Percentiles rank a stretch among this genome's conserved stretches.
These are phyloP conservation scores for Tephrocybe sp. DNA, from an alignment of 768 basidiomycete species.

Conservation along the genomic window DNA sequence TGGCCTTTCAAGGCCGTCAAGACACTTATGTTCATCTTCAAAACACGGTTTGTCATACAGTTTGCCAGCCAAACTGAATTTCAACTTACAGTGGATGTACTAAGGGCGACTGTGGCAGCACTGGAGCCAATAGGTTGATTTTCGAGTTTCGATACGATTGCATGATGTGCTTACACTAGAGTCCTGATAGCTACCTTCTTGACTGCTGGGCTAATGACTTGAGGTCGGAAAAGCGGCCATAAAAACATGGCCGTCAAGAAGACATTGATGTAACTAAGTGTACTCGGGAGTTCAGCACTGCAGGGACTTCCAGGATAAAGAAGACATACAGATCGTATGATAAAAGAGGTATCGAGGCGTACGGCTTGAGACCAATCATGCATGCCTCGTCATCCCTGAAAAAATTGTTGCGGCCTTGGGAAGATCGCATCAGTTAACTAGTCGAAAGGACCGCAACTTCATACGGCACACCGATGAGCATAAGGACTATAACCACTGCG, in stretches of 20 bases:
- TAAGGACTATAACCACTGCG: slow-evolving; percentile 34
- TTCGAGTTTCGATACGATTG: not conserved
- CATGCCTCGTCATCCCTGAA: slow-evolving; percentile 39
- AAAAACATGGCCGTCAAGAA: slow-evolving; percentile 42
- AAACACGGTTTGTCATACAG: slow-evolving; percentile 8
- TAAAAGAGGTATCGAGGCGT: slow-evolving; percentile 44
- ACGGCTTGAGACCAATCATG: slow-evolving; percentile 45
- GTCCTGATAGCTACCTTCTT: slow-evolving; percentile 41
- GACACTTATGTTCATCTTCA: slow-evolving; percentile 40
- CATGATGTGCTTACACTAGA: slow-evolving; percentile 31
- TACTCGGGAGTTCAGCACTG: not conserved
- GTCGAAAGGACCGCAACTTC: no score
- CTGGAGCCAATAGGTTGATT: slow-evolving; percentile 14
- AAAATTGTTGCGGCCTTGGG: slow-evolving; percentile 35
- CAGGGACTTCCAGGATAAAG: not conserved
- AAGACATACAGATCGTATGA: slow-evolving; percentile 44
- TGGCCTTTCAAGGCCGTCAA: slow-evolving; percentile 44
- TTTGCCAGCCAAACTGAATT: not conserved
- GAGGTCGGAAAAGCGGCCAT: slow-evolving; percentile 41
- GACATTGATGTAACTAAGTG: slow-evolving; percentile 7
- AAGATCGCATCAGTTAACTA: not conserved
- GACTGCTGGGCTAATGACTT: slow-evolving; percentile 31
- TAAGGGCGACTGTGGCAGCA: slow-evolving; percentile 39
- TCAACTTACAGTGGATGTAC: slow-evolving; percentile 41
- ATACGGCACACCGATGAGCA: slow-evolving; percentile 43